Base-by-base conservation (phyloP, 129 eudicot genomes). In the Chrysanthemum makinoi region DNA sequence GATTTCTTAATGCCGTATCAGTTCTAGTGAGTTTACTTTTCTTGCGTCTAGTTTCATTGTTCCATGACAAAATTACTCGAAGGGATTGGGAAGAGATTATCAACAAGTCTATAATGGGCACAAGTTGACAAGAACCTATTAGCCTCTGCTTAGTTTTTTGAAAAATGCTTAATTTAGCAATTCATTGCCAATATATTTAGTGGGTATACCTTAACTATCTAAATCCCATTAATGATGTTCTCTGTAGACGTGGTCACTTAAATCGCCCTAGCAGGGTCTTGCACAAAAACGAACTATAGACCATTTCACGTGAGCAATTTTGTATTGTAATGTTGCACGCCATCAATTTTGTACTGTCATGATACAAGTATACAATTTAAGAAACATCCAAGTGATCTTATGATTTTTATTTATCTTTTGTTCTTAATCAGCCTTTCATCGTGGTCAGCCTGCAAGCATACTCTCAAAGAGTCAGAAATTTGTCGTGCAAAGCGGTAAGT, bases 401-500 rank as follows among this genome's bases (percentile, higher is more conserved):
- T 20, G 16, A 59, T 64, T 47, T 69, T 47, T 14, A 59, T 57
- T 60, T 51, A 47, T 59, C 28, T 83, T 54, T 71, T 68, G 61
- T 28, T 54, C 53, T 78, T 65, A 48, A 83, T 53, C 90, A 93
- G 98, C 75, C 96, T 28, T 87, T 93, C 73, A 85, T 93, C 43
- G 81, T 82, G 47, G 93, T 89, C 66, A 96, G 98, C 26, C 80
- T 93, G 57, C 85, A 80, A 66, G 95, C 98, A 47, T 81, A 82
- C 54, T 89, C 98, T 63, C 92, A 87, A 44, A 78, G 76, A 74
- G 87, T 93, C 70, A 87, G 69, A 82, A 58, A 75, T 30, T 79
- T 89, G 70, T 85, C 98, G 12, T 89, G 98, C 82, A 80, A 82
- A 79, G 78, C 89, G 70, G 98, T 93, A 87, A 62, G 83, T 83